Percentiles rank a stretch among this genome's conserved stretches.
Evolutionary conservation across 78 protist genomes (phyloP).

Genomic region (Guillardia theta): DNA sequence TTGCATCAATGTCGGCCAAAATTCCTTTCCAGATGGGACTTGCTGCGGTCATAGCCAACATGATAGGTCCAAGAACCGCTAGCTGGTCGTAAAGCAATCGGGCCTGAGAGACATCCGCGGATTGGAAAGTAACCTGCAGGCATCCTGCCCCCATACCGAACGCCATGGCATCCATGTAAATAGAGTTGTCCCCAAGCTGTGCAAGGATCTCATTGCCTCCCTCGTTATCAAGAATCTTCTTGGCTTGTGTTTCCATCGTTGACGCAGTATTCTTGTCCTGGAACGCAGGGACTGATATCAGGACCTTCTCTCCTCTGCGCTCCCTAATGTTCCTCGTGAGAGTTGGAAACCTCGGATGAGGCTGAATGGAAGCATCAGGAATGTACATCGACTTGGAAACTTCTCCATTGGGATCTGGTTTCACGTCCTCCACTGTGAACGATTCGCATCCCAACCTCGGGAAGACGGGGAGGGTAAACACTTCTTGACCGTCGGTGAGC

Average conservation of each 20-base stretch:
- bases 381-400: constrained; percentile 73
- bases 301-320: constrained; percentile 82
- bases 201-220: neutral
- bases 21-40: constrained; percentile 85
- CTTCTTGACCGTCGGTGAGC: neutral
- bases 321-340: constrained; percentile 85
- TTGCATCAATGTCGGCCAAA: constrained; percentile 86
- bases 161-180: constrained; percentile 96
- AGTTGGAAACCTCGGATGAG: constrained; percentile 85
- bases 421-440: neutral
- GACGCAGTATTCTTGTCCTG: constrained; percentile 70
- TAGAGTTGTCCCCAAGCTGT: constrained; percentile 30
- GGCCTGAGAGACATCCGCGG: constrained; percentile 76
- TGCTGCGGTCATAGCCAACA: constrained; percentile 68
- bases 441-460: neutral
- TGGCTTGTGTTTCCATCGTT: neutral
- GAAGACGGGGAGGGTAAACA: neutral
- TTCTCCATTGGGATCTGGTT: neutral
- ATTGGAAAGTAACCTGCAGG: constrained; percentile 91
- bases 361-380: constrained; percentile 86
- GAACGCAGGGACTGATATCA: constrained; percentile 84
- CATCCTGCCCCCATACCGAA: constrained; percentile 98
- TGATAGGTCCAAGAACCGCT: constrained; percentile 55
- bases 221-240: no score
- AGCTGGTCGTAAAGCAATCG: constrained; percentile 90